phyloP scores from a whole-genome alignment of 1,284 basidiomycete species.

The Cutaneotrichosporon cutaneum region DNA sequence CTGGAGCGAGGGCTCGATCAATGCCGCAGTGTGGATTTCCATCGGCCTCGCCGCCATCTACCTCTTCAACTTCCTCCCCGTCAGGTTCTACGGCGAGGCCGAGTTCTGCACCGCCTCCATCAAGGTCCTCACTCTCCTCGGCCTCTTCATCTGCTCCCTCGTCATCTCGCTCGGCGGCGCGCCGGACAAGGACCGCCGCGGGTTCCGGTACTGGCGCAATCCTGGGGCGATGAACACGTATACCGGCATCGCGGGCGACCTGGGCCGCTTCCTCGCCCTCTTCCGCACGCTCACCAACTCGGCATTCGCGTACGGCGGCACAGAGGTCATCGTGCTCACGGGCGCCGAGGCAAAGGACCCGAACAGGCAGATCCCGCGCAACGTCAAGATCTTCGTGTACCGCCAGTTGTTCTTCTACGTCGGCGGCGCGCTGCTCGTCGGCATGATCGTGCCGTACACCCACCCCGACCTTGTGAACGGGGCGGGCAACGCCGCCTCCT shows the following conservation, averaged over 20 bases:
- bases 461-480: conserved; percentile 60
- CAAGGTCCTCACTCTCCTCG: conserved; percentile 69
- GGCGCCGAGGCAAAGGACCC: conserved; percentile 60
- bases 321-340: conserved; percentile 53
- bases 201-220: conserved; percentile 56
- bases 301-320: conserved; percentile 22
- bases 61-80: conserved; percentile 28
- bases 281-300: conserved; percentile 21
- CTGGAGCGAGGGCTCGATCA: conserved; percentile 60
- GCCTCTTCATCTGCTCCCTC: conserved; percentile 59
- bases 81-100: conserved; percentile 42
- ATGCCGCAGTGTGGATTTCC: conserved; percentile 68
- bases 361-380: conserved; percentile 70
- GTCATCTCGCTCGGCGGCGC: conserved; percentile 60
- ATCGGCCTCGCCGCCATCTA: conserved; percentile 70
- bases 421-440: conserved; percentile 62
- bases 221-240: conserved; percentile 53
- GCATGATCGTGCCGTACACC: conserved; percentile 71
- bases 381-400: conserved; percentile 69
- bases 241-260: conserved; percentile 55
- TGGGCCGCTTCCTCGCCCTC: conserved; percentile 35
- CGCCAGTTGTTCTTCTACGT: conserved; percentile 74
- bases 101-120: conserved; percentile 61
- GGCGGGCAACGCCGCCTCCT: conserved; percentile 59
- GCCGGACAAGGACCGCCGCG: conserved; percentile 47